Percentiles rank a stretch among this genome's conserved stretches.
These are phyloP conservation scores for Erodium texanum DNA, from an alignment of 441 rosid species.

Conservation along the genomic window DNA sequence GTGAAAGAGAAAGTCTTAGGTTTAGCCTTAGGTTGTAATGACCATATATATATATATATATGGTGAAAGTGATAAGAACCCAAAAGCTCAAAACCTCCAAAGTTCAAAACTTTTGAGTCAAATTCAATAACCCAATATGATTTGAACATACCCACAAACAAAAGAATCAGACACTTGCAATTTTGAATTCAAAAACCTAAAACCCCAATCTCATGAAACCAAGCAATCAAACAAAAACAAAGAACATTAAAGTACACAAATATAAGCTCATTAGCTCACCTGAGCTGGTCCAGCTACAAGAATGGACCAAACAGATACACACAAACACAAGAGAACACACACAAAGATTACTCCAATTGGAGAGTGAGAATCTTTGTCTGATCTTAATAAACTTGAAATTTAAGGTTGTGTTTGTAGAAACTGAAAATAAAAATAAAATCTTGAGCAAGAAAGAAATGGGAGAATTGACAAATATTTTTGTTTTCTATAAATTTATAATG, in stretches of 20 bases:
- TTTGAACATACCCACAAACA: slow-evolving; percentile 50
- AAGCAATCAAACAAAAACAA: slow-evolving; percentile 23
- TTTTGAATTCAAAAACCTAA: neutral
- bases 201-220: slow-evolving; percentile 1
- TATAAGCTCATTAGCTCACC: too few relatives aligned
- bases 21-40: too few relatives aligned
- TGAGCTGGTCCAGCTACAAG: neutral
- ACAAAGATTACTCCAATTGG: slow-evolving; percentile 12
- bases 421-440: too few relatives aligned
- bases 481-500: neutral
- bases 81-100: slow-evolving; percentile 38
- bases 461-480: neutral
- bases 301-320: neutral
- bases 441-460: neutral
- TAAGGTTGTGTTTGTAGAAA: slow-evolving; percentile 10
- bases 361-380: neutral
- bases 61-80: slow-evolving; percentile 27
- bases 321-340: neutral
- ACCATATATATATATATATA: neutral
- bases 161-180: slow-evolving; percentile 23
- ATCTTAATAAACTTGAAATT: slow-evolving; percentile 25
- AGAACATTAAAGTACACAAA: neutral
- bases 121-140: slow-evolving; percentile 46
- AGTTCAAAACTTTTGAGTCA: slow-evolving; percentile 41
- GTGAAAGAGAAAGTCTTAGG: too few relatives aligned